These are phyloP conservation scores for Phytophthora vignae DNA, from an alignment of 352 stramenopile genomes.

Conservation along the genomic window DNA sequence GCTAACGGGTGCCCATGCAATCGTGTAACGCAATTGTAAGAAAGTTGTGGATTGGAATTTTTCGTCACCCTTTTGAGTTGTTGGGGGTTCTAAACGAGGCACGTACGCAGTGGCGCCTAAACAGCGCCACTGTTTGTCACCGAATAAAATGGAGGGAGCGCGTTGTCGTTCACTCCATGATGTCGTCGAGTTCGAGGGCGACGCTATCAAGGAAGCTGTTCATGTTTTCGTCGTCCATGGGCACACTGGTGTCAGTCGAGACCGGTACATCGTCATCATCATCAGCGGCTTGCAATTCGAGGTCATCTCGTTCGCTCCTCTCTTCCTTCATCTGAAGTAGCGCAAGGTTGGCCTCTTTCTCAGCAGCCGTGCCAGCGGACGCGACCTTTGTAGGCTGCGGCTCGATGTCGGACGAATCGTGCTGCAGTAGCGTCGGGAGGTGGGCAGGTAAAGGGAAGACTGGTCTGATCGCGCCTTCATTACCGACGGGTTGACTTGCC, in stretches of 20 bases:
- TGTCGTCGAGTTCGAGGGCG: conserved; percentile 80
- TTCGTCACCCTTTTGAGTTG: conserved; percentile 14
- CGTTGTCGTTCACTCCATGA: conserved; percentile 59
- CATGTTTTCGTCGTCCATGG: conserved; percentile 78
- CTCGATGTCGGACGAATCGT: neutral
- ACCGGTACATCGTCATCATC: conserved; percentile 1
- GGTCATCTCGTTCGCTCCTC: conserved; percentile 30
- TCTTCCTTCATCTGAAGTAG: conserved; percentile 36
- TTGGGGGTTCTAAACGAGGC: conserved; percentile 21
- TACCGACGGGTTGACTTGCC: conserved; percentile 8
- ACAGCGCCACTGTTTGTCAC: conserved; percentile 18
- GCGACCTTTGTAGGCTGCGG: conserved; percentile 9
- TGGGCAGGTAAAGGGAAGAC: conserved; percentile 33
- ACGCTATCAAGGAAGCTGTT: conserved; percentile 85
- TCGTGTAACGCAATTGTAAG: conserved; percentile 12
- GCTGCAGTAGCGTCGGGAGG: conserved; percentile 21
- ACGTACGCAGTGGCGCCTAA: conserved; percentile 9
- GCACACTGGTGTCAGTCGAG: conserved; percentile 24
- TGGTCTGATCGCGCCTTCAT: conserved; percentile 11
- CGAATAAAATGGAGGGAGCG: conserved; percentile 16
- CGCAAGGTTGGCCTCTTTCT: conserved; percentile 12
- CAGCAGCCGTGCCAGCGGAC: conserved; percentile 1
- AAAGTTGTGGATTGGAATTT: conserved; percentile 32
- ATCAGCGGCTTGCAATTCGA: conserved; percentile 12
- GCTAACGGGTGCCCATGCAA: neutral